phyloP scores from a whole-genome alignment of 768 basidiomycete genomes.

The Pholiota conissans region DNA sequence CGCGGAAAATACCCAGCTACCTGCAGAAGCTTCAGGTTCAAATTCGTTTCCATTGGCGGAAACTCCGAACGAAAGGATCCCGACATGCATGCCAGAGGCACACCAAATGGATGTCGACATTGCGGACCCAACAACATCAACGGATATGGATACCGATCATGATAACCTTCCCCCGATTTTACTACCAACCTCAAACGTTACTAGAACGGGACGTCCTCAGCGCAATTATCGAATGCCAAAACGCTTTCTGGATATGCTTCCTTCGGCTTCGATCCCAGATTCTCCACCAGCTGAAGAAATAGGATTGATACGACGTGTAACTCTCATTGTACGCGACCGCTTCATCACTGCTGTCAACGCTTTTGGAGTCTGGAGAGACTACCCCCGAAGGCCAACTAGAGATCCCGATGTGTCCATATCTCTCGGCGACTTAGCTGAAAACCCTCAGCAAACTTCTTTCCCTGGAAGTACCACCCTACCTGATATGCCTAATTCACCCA shows the following conservation, averaged over 20 bases:
- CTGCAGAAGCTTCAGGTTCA: background rate
- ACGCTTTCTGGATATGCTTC: background rate
- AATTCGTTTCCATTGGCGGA: too few species aligned
- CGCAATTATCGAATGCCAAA: background rate
- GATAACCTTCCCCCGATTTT: too few species aligned
- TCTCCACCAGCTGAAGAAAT: background rate
- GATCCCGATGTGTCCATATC: conserved; percentile 24
- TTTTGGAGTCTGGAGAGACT: conserved; percentile 25
- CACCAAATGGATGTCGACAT: background rate
- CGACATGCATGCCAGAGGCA: too few species aligned
- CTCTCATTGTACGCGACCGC: background rate
- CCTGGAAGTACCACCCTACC: background rate
- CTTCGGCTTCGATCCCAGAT: background rate
- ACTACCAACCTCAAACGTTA: background rate
- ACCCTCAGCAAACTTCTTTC: background rate
- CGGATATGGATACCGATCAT: background rate
- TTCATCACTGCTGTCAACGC: conserved; percentile 16
- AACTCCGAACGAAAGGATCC: too few species aligned
- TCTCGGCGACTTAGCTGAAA: conserved; percentile 12
- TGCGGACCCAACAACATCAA: background rate
- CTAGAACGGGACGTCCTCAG: background rate
- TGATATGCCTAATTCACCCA: background rate
- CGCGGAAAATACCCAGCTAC: background rate
- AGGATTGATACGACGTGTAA: background rate
- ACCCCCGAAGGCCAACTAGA: conserved; percentile 21